Evolutionary conservation across 202 grass and related monocot species (phyloP).

Genomic region (Thinopyrum obtusiflorum): DNA sequence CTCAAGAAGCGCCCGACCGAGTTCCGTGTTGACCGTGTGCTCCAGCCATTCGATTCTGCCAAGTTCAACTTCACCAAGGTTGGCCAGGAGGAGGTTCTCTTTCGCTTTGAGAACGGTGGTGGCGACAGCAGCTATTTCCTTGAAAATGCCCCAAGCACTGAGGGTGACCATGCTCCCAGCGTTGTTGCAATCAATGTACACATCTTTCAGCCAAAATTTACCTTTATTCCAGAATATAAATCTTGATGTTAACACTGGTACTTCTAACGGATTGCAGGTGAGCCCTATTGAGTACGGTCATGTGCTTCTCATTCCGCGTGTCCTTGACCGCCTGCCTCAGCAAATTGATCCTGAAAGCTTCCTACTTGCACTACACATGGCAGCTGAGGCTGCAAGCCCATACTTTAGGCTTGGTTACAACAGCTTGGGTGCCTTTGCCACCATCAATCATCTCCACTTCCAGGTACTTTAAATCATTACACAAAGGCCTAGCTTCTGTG

Average conservation of each 20-base stretch:
- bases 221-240: not conserved
- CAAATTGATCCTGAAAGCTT: slow-evolving; percentile 61
- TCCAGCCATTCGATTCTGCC: slow-evolving; percentile 68
- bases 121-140: slow-evolving; percentile 34
- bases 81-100: slow-evolving; percentile 77
- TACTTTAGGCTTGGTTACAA: slow-evolving; percentile 79
- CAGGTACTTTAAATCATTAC: slow-evolving; percentile 42
- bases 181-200: slow-evolving; percentile 73
- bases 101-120: slow-evolving; percentile 51
- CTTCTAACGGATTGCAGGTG: slow-evolving; percentile 46
- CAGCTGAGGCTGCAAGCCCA: slow-evolving; percentile 47
- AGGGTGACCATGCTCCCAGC: slow-evolving; percentile 30
- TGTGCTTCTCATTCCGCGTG: slow-evolving; percentile 65
- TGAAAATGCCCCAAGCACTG: slow-evolving; percentile 26
- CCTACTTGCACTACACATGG: slow-evolving; percentile 70
- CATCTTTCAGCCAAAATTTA: not conserved
- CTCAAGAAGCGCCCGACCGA: slow-evolving; percentile 70
- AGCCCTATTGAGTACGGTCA: slow-evolving; percentile 77
- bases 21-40: slow-evolving; percentile 62
- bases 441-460: slow-evolving; percentile 77
- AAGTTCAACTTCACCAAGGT: slow-evolving; percentile 91
- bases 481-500: not conserved
- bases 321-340: slow-evolving; percentile 67
- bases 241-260: not conserved
- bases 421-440: slow-evolving; percentile 78